These are phyloP conservation scores for Dictyostelium firmibasis DNA, from an alignment of 78 protist species.

Conservation along the genomic window DNA sequence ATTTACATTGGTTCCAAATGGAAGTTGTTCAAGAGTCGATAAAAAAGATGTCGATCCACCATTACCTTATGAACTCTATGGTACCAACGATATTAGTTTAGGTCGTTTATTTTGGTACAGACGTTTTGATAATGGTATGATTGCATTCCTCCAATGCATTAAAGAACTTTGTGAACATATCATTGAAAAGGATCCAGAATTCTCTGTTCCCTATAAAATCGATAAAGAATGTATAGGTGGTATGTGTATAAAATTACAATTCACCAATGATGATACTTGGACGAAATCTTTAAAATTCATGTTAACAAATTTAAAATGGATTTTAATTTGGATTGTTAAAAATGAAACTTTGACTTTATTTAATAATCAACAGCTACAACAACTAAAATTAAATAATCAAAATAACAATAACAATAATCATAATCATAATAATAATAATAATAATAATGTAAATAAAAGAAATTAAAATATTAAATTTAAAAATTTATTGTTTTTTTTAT, in stretches of 20 bases:
- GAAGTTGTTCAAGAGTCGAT: conserved; percentile 76
- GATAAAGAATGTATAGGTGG: conserved; percentile 84
- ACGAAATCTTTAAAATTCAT: conserved; percentile 88
- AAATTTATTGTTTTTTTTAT: neutral
- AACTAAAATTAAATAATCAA: neutral
- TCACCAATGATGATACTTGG: conserved; percentile 89
- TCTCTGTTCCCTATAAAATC: conserved; percentile 81
- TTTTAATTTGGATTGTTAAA: conserved; percentile 82
- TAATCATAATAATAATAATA: neutral
- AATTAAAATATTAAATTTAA: neutral
- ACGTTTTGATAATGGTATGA: conserved; percentile 91
- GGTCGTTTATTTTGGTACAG: conserved; percentile 80
- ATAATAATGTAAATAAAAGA: conserved; percentile 18
- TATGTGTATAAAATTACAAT: conserved; percentile 58
- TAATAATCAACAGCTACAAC: neutral
- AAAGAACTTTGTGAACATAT: conserved; percentile 70
- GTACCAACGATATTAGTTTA: conserved; percentile 57
- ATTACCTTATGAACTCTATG: conserved; percentile 7
- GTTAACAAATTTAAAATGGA: conserved; percentile 90
- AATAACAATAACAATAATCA: neutral
- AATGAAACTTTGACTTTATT: conserved; percentile 7
- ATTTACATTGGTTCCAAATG: conserved; percentile 69
- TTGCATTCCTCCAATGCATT: conserved; percentile 87
- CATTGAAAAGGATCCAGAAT: conserved; percentile 31
- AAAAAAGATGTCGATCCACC: neutral